A percentile compares a stretch with the other conserved stretches of the same genome.
phyloP scores from a whole-genome alignment of 2,329 filamentous ascomycete genomes.

The Talaromyces sp. region DNA sequence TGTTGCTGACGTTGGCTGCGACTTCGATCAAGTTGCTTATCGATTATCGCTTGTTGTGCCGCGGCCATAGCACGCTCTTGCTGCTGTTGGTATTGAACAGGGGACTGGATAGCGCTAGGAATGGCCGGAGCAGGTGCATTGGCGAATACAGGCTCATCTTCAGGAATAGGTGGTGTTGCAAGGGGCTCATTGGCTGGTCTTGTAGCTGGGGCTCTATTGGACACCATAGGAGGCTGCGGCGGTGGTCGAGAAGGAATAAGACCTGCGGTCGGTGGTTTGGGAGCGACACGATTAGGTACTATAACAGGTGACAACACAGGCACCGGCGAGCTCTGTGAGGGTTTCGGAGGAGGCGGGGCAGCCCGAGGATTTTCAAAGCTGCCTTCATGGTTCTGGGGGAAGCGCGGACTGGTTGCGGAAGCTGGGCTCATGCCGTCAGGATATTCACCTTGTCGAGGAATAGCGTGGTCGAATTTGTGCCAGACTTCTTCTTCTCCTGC shows the following conservation, averaged over 20 bases:
- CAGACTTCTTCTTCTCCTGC: conserved; percentile 81
- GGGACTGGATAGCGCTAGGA: conserved; percentile 35
- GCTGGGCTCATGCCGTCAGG: conserved; percentile 43
- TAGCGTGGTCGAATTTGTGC: conserved; percentile 93
- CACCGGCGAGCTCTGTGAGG: conserved; percentile 33
- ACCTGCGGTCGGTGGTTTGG: conserved; percentile 67
- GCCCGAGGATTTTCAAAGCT: conserved; percentile 97
- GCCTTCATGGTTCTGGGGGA: conserved; percentile 83
- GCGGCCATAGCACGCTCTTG: conserved; percentile 80
- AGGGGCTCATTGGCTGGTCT: conserved; percentile 53
- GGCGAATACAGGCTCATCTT: conserved; percentile 50
- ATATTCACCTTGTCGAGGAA: conserved; percentile 50
- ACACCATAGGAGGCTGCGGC: conserved; percentile 41
- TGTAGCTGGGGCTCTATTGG: conserved; percentile 32
- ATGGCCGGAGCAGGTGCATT: not conserved
- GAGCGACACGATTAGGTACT: conserved; percentile 78
- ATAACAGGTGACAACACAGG: conserved; percentile 44
- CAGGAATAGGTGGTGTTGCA: conserved; percentile 51
- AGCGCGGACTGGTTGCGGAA: conserved; percentile 71
- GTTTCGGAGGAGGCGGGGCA: conserved; percentile 75
- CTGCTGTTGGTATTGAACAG: conserved; percentile 59
- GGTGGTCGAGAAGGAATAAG: conserved; percentile 41
- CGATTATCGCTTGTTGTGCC: conserved; percentile 71
- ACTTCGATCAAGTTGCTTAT: conserved; percentile 65
- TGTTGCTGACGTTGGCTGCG: conserved; percentile 67